Evolutionary conservation across 148 eudicot species (phyloP).

Genomic region (Fagopyrum tataricum): DNA sequence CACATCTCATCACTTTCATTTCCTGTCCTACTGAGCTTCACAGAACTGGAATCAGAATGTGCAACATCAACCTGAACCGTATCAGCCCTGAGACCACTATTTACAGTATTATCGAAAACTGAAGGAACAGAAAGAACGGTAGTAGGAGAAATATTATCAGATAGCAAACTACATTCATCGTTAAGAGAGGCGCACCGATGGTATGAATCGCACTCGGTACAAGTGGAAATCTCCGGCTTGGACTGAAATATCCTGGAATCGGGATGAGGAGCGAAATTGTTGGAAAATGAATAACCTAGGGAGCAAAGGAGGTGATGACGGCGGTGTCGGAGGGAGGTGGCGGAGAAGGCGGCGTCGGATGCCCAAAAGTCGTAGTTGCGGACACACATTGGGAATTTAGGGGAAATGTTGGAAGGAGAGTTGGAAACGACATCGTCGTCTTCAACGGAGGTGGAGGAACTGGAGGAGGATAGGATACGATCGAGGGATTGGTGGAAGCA

Average conservation of each 20-base stretch:
- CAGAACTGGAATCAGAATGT: conserved; percentile 13
- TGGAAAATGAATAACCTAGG: conserved; percentile 36
- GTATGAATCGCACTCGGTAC: conserved; percentile 9
- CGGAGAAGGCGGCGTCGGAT: conserved; percentile 45
- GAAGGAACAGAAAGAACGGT: conserved; percentile 39
- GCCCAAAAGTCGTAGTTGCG: conserved; percentile 68
- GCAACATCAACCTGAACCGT: conserved; percentile 20
- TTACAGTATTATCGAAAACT: conserved; percentile 40
- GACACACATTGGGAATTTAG: conserved; percentile 39
- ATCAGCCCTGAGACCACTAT: conserved; percentile 27
- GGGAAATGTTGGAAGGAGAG: conserved; percentile 16
- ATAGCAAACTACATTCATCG: conserved; percentile 18
- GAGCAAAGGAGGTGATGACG: conserved; percentile 54
- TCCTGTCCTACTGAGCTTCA: background rate
- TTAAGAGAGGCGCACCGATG: conserved; percentile 11
- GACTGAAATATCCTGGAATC: conserved; percentile 26
- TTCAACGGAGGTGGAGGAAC: conserved; percentile 14
- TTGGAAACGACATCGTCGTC: conserved; percentile 32
- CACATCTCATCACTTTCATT: conserved; percentile 33
- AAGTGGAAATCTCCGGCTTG: conserved; percentile 27
- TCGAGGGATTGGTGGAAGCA: too few relatives aligned
- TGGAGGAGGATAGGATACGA: too few relatives aligned
- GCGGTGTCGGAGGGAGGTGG: conserved; percentile 70
- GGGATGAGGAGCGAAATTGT: background rate
- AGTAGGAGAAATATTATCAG: conserved; percentile 11